Percentiles rank a stretch among this genome's conserved stretches.
Evolutionary conservation across 1,284 basidiomycete species (phyloP).

Genomic region (Irpex sp.): DNA sequence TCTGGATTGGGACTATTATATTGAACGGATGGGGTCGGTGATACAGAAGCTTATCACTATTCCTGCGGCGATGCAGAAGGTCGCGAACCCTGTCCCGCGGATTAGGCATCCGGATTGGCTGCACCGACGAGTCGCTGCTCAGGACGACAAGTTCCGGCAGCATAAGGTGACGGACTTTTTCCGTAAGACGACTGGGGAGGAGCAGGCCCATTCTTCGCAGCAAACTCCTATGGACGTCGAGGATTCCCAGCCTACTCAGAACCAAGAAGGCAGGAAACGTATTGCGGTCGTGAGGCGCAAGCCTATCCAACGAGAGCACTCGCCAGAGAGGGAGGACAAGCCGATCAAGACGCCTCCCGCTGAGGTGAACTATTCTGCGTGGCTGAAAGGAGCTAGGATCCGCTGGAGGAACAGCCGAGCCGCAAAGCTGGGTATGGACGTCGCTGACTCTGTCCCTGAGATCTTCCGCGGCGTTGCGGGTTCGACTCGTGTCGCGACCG

Average conservation of each 20-base stretch:
- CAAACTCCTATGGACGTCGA: slow-evolving; percentile 54
- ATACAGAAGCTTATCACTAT: slow-evolving; percentile 99
- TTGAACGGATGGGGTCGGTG: slow-evolving; percentile 95
- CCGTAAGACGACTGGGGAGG: slow-evolving; percentile 39
- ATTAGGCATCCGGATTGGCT: slow-evolving; percentile 98
- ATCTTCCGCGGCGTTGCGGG: slow-evolving; percentile 76
- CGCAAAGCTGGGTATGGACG: slow-evolving; percentile 30
- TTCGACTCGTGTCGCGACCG: slow-evolving; percentile 41
- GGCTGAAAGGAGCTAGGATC: slow-evolving; percentile 76
- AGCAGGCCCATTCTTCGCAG: slow-evolving; percentile 15
- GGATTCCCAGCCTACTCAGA: slow-evolving; percentile 43
- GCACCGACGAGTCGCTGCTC: slow-evolving; percentile 82
- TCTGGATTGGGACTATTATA: slow-evolving; percentile 98
- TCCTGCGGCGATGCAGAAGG: slow-evolving; percentile 97
- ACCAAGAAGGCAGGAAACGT: slow-evolving; percentile 32
- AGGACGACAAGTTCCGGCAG: slow-evolving; percentile 96
- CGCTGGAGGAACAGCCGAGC: slow-evolving; percentile 71
- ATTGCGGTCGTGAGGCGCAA: slow-evolving; percentile 56
- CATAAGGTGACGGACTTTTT: slow-evolving; percentile 98
- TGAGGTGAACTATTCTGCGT: slow-evolving; percentile 66
- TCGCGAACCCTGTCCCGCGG: slow-evolving; percentile 93
- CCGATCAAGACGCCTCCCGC: slow-evolving; percentile 45
- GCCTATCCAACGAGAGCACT: slow-evolving; percentile 30
- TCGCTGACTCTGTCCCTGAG: slow-evolving; percentile 47
- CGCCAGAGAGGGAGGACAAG: slow-evolving; percentile 34